These are phyloP conservation scores for Lactifluus pinguis DNA, from an alignment of 768 basidiomycete genomes.

Conservation along the genomic window DNA sequence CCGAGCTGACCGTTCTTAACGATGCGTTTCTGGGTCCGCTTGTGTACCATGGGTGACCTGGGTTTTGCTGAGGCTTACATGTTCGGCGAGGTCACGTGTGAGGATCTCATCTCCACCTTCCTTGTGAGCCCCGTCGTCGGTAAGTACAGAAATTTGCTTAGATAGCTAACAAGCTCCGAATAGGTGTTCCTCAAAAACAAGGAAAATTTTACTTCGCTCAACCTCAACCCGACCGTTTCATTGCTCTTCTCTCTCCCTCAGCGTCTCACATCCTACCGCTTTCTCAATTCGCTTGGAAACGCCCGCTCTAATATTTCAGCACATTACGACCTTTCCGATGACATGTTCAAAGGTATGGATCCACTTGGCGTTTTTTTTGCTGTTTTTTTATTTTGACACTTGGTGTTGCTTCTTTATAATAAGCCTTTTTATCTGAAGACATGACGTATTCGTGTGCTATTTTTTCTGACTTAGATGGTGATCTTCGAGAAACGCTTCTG, in stretches of 20 bases:
- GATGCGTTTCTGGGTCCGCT: constrained; percentile 19
- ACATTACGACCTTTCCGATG: constrained; percentile 35
- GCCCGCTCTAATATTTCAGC: constrained; percentile 25
- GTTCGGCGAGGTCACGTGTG: constrained; percentile 18
- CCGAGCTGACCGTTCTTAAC: constrained; percentile 10
- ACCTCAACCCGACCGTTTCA: constrained; percentile 5
- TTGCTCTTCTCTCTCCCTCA: constrained; percentile 9
- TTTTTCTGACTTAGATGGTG: neutral
- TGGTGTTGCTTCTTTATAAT: no score
- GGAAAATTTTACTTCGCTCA: constrained; percentile 13
- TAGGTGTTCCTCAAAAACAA: constrained; percentile 10
- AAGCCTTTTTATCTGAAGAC: no score
- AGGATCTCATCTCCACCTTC: constrained; percentile 15
- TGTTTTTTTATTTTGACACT: no score
- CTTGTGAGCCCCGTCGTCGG: no score
- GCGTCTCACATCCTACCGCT: constrained; percentile 4
- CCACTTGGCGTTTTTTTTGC: neutral
- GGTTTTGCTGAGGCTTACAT: constrained; percentile 23
- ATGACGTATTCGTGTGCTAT: neutral
- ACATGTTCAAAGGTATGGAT: constrained; percentile 28
- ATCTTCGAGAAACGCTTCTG: neutral
- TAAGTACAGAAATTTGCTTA: no score
- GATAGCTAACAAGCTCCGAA: neutral
- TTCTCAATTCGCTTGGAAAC: constrained; percentile 15
- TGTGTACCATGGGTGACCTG: constrained; percentile 12